Conservation (phyloP, 352 stramenopile genomes). For the Globisporangium lucens region DNA sequence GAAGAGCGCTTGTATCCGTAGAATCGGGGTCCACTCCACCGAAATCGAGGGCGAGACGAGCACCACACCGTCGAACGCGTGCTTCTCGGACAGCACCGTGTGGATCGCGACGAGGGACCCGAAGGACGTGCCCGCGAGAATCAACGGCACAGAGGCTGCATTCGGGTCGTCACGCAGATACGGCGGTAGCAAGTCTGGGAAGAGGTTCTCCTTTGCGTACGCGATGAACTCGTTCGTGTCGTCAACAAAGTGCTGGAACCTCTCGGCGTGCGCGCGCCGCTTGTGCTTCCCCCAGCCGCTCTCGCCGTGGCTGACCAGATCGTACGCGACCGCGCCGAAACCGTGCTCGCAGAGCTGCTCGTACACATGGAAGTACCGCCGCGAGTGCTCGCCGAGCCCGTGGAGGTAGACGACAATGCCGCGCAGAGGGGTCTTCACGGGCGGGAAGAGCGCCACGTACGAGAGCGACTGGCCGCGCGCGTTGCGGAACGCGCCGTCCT, state of each 20-base stretch:
- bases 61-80: constrained; percentile 3
- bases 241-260: constrained; percentile 18
- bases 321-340: constrained; percentile 20
- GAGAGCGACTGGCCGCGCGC: constrained; percentile 13
- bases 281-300: constrained; percentile 12
- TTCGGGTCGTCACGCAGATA: neutral
- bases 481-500: constrained; percentile 16
- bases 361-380: constrained; percentile 15
- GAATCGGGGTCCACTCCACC: constrained; percentile 4
- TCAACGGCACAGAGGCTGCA: neutral
- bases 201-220: constrained; percentile 7
- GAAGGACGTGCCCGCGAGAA: neutral
- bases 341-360: constrained; percentile 13
- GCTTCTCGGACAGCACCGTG: constrained; percentile 8
- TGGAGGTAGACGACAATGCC: constrained; percentile 29
- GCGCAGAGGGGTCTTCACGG: constrained; percentile 11
- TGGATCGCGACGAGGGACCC: constrained; percentile 5
- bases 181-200: neutral
- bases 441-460: constrained; percentile 20
- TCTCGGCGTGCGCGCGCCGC: constrained; percentile 5
- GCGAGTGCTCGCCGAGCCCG: constrained; percentile 14
- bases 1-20: constrained; percentile 7
- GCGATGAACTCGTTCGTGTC: constrained; percentile 21
- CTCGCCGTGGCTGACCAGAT: constrained; percentile 19
- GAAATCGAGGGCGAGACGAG: constrained; percentile 4